Conservation (phyloP, 768 basidiomycete species). For the Boletus rufocinnamomeus region DNA sequence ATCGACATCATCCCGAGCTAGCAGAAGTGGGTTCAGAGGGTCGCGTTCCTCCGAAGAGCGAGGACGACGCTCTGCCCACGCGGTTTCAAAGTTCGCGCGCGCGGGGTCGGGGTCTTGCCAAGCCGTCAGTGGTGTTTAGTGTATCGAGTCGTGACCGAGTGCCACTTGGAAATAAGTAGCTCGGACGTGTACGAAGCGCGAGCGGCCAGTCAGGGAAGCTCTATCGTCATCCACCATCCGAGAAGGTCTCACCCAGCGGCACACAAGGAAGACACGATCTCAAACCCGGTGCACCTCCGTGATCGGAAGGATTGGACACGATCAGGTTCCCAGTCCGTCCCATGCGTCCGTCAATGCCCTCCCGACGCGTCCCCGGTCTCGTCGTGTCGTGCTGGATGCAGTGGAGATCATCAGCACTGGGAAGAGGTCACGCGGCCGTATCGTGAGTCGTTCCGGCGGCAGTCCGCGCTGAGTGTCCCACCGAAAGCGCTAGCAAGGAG, state of each 20-base stretch:
- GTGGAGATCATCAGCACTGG: slow-evolving; percentile 15
- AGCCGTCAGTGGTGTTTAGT: too few species aligned
- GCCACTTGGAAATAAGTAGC: neutral
- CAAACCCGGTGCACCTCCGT: neutral
- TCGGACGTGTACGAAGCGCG: slow-evolving; percentile 1
- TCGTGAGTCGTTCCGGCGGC: neutral
- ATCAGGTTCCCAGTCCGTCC: neutral
- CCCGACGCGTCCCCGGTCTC: neutral
- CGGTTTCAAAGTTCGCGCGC: neutral
- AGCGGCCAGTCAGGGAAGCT: neutral
- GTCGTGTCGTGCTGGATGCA: slow-evolving; percentile 19
- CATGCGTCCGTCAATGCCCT: neutral
- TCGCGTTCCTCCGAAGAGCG: neutral
- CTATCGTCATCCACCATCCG: neutral
- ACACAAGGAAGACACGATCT: neutral
- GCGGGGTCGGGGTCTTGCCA: neutral
- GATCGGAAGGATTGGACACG: neutral
- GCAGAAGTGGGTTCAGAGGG: neutral
- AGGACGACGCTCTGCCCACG: slow-evolving; percentile 15
- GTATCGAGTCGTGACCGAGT: neutral
- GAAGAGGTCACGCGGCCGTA: neutral
- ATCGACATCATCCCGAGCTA: neutral
- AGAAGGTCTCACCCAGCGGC: neutral
- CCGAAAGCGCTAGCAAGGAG: neutral
- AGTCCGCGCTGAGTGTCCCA: neutral